A percentile compares a stretch with the other conserved stretches of the same genome.
Evolutionary conservation across 1,139 yeast species (phyloP).

Genomic region (Taphrina flavorubra): DNA sequence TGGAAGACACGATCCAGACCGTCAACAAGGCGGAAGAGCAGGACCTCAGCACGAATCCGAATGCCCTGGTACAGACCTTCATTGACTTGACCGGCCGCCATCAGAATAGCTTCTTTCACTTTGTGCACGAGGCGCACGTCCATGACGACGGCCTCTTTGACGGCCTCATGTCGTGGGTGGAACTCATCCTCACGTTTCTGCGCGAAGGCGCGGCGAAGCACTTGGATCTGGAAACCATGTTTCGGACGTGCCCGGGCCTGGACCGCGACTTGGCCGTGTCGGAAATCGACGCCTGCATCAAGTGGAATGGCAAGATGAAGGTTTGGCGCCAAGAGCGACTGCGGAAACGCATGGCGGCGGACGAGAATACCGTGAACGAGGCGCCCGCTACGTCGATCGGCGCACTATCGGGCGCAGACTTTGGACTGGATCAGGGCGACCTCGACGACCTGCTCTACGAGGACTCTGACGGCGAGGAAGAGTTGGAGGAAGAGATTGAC

Average conservation of each 20-base stretch:
- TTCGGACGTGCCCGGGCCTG: conserved; percentile 48
- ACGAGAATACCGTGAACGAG: conserved; percentile 52
- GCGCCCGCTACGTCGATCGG: conserved; percentile 57
- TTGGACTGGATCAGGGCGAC: conserved; percentile 67
- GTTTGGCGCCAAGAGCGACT: conserved; percentile 51
- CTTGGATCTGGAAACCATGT: conserved; percentile 52
- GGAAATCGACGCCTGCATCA: conserved; percentile 58
- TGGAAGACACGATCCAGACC: conserved; percentile 69
- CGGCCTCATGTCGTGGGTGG: conserved; percentile 73
- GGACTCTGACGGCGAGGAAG: conserved; percentile 44
- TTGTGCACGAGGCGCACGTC: conserved; percentile 74
- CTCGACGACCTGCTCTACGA: conserved; percentile 59
- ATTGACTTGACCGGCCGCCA: conserved; percentile 71
- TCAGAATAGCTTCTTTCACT: conserved; percentile 70
- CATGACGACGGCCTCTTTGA: conserved; percentile 79
- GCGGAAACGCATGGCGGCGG: conserved; percentile 50
- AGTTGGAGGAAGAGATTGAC: conserved; percentile 42
- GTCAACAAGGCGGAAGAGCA: conserved; percentile 60
- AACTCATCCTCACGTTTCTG: conserved; percentile 65
- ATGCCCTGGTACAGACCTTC: conserved; percentile 65
- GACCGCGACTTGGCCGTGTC: conserved; percentile 54
- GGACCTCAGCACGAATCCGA: conserved; percentile 56
- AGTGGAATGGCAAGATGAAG: conserved; percentile 57
- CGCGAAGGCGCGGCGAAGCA: conserved; percentile 57
- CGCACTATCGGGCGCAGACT: conserved; percentile 58